Percentiles rank a stretch among this genome's conserved stretches.
Conservation (phyloP, 208 protist species). For the Trypanosoma scelopori region DNA sequence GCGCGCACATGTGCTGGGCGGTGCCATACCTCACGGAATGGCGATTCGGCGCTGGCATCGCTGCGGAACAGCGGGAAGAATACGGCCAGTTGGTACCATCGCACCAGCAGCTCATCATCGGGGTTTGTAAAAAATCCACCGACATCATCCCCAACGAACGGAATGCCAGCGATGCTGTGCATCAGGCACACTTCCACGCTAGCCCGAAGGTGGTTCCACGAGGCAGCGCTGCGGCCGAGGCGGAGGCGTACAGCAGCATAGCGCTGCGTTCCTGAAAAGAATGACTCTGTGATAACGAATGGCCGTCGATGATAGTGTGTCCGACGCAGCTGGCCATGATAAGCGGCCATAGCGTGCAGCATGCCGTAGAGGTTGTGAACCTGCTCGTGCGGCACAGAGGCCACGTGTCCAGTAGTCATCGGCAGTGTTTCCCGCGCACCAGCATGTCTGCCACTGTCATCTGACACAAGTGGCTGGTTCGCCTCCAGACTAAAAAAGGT, state of each 20-base stretch:
- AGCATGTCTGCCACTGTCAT: constrained; percentile 14
- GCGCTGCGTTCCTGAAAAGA: constrained; percentile 96
- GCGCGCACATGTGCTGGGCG: constrained; percentile 26
- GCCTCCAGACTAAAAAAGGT: constrained; percentile 97
- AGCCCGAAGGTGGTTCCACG: constrained; percentile 41
- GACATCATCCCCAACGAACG: constrained; percentile 95
- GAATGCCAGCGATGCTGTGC: constrained; percentile 88
- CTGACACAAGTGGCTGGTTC: constrained; percentile 94
- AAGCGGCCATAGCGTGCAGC: constrained; percentile 61
- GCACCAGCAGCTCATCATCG: constrained; percentile 84
- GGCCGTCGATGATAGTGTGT: constrained; percentile 66
- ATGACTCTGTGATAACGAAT: constrained; percentile 94
- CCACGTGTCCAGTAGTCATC: constrained; percentile 77
- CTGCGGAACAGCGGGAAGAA: constrained; percentile 95
- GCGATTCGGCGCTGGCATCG: constrained; percentile 84
- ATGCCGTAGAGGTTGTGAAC: constrained; percentile 97
- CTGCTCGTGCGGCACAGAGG: constrained; percentile 87
- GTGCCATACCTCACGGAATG: constrained; percentile 89
- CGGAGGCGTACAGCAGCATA: constrained; percentile 93
- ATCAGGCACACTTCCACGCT: constrained; percentile 83
- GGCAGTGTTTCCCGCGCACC: constrained; percentile 80
- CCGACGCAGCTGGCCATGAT: constrained; percentile 74
- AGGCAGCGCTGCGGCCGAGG: constrained; percentile 19
- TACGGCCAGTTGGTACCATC: constrained; percentile 95
- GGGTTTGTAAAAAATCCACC: constrained; percentile 91